Conservation (phyloP, 2,329 filamentous ascomycete species). For the Tolypocladium album region DNA sequence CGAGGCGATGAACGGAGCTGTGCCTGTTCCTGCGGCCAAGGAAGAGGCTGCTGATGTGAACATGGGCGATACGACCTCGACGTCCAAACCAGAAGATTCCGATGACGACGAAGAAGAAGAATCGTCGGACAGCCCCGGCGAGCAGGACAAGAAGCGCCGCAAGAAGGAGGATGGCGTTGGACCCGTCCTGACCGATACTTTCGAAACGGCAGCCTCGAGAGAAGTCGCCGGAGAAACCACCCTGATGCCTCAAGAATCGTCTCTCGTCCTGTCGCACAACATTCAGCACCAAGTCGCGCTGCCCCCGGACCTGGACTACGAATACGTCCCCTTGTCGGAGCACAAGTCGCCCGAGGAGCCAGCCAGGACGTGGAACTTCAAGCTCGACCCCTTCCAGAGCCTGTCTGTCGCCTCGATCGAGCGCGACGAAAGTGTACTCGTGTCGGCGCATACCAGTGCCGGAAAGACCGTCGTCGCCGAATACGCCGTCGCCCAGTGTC, state of each 20-base stretch:
- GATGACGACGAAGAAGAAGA: conserved; percentile 16
- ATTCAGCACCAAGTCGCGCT: conserved; percentile 96
- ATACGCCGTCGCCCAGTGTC: conserved; percentile 93
- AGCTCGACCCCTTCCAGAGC: conserved; percentile 94
- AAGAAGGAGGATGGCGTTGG: conserved; percentile 53
- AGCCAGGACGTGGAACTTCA: conserved; percentile 76
- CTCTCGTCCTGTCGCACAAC: conserved; percentile 85
- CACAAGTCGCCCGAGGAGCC: conserved; percentile 85
- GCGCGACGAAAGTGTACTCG: conserved; percentile 88
- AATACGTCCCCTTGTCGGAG: conserved; percentile 88
- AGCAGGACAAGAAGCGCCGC: conserved; percentile 51
- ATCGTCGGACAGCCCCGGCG: conserved; percentile 33
- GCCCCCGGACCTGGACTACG: conserved; percentile 86
- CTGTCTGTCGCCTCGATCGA: conserved; percentile 92
- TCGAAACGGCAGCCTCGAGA: conserved; percentile 89
- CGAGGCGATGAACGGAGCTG: conserved; percentile 56
- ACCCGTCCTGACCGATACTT: conserved; percentile 82
- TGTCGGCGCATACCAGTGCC: conserved; percentile 93
- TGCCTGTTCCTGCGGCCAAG: conserved; percentile 3
- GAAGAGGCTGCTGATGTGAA: conserved; percentile 15
- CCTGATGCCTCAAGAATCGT: conserved; percentile 50
- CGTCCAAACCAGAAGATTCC: conserved; percentile 23
- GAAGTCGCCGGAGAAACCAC: conserved; percentile 76
- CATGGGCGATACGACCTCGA: conserved; percentile 31
- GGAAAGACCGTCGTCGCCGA: conserved; percentile 98